Conservation (phyloP, 192 early-diverging fungal genomes). For the Entomortierella chlamydospora region DNA sequence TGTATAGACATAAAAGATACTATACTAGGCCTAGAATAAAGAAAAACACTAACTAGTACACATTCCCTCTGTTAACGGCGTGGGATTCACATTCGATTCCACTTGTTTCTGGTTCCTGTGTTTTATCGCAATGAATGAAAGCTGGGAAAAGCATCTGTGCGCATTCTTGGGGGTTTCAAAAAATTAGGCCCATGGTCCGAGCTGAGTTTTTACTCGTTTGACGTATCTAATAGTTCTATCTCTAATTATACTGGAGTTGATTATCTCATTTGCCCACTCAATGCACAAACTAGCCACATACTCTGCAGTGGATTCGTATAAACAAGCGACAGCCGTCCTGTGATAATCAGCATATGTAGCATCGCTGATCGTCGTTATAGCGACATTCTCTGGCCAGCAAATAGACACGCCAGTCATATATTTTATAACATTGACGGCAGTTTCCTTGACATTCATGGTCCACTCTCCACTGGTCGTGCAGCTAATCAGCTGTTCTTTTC, state of each 20-base stretch:
- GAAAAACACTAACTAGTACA: too few relatives aligned
- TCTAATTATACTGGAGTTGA: slow-evolving; percentile 8
- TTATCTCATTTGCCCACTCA: slow-evolving; percentile 11
- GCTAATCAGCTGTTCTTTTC: slow-evolving; percentile 1
- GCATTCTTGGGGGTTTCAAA: too few relatives aligned
- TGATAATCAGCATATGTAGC: slow-evolving; percentile 5
- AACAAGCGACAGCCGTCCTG: background rate
- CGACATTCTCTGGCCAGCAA: slow-evolving; percentile 6
- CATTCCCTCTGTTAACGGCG: too few relatives aligned
- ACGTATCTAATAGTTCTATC: slow-evolving; percentile 7
- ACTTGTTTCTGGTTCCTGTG: too few relatives aligned
- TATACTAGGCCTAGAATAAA: too few relatives aligned
- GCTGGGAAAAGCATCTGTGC: too few relatives aligned
- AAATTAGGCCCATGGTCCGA: background rate
- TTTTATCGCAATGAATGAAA: too few relatives aligned
- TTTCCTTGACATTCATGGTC: slow-evolving; percentile 1
- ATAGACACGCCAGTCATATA: slow-evolving; percentile 10
- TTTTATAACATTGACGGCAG: slow-evolving; percentile 7
- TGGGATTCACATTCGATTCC: too few relatives aligned
- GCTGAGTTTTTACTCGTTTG: slow-evolving; percentile 9
- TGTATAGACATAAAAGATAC: too few relatives aligned
- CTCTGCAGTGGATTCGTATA: background rate
- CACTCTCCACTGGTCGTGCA: slow-evolving; percentile 7
- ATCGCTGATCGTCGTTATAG: slow-evolving; percentile 4
- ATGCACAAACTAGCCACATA: slow-evolving; percentile 1